Percentiles rank a stretch among this genome's conserved stretches.
Evolutionary conservation across 2,329 filamentous ascomycete species (phyloP).

Genomic region (Graphilbum fragrans): DNA sequence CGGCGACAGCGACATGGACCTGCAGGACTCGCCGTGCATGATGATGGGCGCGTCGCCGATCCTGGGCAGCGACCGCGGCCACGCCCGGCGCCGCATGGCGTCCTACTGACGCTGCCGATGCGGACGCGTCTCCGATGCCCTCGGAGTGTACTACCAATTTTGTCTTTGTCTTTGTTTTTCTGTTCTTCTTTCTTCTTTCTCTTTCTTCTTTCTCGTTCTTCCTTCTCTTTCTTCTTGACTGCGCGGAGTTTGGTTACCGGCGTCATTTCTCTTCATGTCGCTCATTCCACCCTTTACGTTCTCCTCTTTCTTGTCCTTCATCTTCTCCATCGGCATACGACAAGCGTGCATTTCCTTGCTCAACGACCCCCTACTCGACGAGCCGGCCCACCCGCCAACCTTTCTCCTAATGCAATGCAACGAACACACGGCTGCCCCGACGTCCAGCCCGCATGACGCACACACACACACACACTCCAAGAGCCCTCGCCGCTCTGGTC

Average conservation of each 20-base stretch:
- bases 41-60: slow-evolving; percentile 28
- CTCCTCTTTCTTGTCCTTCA: neutral
- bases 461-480: too few relatives aligned
- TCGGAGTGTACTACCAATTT: neutral
- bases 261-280: neutral
- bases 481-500: too few relatives aligned
- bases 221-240: neutral
- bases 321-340: neutral
- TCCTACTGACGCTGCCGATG: slow-evolving; percentile 37
- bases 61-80: slow-evolving; percentile 36
- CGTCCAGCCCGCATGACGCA: too few relatives aligned
- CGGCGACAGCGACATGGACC: slow-evolving; percentile 17
- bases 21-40: slow-evolving; percentile 28
- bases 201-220: neutral
- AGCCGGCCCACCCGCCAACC: neutral
- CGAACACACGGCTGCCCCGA: too few relatives aligned
- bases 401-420: too few relatives aligned
- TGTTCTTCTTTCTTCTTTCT: neutral
- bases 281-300: neutral
- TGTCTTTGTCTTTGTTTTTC: neutral
- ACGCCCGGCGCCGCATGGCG: slow-evolving; percentile 45
- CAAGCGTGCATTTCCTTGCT: neutral
- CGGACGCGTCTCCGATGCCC: neutral
- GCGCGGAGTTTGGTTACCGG: neutral
- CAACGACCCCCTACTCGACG: neutral